These are phyloP conservation scores for Luvunga scandens DNA, from an alignment of 345 rosid genomes.

Conservation along the genomic window DNA sequence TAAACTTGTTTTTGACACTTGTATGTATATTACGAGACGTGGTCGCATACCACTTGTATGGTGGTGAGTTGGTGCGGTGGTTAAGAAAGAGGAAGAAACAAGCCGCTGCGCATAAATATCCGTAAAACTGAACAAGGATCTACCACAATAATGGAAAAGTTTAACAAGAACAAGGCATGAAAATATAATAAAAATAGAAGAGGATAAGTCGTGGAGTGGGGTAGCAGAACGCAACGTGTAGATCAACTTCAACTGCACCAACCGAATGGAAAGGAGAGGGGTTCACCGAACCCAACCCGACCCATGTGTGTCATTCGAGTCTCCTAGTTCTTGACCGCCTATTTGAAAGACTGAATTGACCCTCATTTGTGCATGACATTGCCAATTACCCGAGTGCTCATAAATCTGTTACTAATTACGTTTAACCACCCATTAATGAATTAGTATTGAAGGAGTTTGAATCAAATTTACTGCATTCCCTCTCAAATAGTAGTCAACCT, in stretches of 20 bases:
- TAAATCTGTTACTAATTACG: neutral
- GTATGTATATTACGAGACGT: neutral
- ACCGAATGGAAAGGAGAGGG: slow-evolving; percentile 19
- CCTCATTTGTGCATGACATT: neutral
- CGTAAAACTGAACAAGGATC: slow-evolving; percentile 10
- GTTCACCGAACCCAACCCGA: slow-evolving; percentile 61
- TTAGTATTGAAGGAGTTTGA: neutral
- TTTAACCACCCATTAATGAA: neutral
- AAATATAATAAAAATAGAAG: neutral
- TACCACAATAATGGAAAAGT: neutral
- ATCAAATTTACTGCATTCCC: neutral
- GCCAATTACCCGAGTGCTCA: neutral
- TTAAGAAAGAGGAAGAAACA: slow-evolving; percentile 20
- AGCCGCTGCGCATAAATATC: neutral
- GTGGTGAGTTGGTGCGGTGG: slow-evolving; percentile 32
- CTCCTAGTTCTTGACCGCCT: no score
- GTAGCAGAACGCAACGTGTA: slow-evolving; percentile 4
- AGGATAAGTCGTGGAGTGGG: slow-evolving; percentile 9
- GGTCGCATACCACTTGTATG: neutral
- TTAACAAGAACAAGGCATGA: neutral
- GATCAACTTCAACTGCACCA: slow-evolving; percentile 1
- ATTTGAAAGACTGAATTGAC: slow-evolving; percentile 10
- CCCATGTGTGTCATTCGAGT: slow-evolving; percentile 7
- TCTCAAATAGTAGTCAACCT: neutral
- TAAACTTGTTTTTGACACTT: neutral